Base-by-base conservation (phyloP, 768 basidiomycete species). In the Lentinula sp. region DNA sequence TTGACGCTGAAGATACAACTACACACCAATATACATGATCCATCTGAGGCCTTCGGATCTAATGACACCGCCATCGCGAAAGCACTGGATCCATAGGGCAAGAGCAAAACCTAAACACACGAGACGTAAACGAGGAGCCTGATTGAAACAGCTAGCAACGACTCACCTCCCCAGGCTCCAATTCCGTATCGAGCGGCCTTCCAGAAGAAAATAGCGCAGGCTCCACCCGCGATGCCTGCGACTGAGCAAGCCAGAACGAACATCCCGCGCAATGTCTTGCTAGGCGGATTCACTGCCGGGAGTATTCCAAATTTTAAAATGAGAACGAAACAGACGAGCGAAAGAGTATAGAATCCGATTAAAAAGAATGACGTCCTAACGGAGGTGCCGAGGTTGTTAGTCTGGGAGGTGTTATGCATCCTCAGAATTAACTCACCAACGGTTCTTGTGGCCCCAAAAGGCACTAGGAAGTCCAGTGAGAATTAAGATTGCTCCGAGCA, bases 371-470 rank as follows among this genome's bases (percentile, higher is more conserved):
- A 95, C 18, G 91, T 91, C 91, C 93, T 93, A 70, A 43, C 55
- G 43, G 15, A 55, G 55, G 8, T 37, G 39, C 42, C 51, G 12
- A 15, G 39, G 32, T 41, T 37, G 59, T 61, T 51, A 60, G 56
- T 58, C 50, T 60, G 64, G 64, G 65, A 23, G 10, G 33, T 68
- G 59, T 3, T 54, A 52, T 50, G 50, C 51, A 62, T 60, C 20
- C 59, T 59, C 18, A 63, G 61, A 3, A 64, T 48, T 53, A 45
- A 76, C 82, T 45, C 68, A 90, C 94, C 95, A 96, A 81, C 94
- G 79, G 72, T 97, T 95, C 81, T 96, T 96, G 76, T 95, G 93
- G 20, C 95, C 95, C 76, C 91, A 87, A 66, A 93, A 93, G 3
- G 91, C 90, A 57, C 91, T 90, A 8, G 93, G 93, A 6, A 95